Base-by-base conservation (phyloP, 75 land plant species). In the Azolla pinnata region DNA sequence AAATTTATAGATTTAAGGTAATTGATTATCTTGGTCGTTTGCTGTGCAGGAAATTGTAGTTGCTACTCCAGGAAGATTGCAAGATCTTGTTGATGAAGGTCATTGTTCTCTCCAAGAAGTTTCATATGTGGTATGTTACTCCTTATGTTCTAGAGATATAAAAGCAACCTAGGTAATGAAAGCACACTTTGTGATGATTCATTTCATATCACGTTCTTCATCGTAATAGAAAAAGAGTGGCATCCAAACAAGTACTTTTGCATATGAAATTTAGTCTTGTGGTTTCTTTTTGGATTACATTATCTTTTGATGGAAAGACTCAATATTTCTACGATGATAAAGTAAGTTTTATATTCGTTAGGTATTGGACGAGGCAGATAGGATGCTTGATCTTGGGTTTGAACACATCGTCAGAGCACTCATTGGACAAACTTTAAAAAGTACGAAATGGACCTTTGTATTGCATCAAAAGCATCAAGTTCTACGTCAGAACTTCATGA, bases 291-390 rank as follows among this genome's bases (percentile, higher is more conserved):
- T n/a, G n/a, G n/a, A n/a, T n/a, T n/a, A n/a, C n/a, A n/a, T n/a
- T n/a, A n/a, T n/a, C n/a, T n/a, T n/a, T n/a, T n/a, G n/a, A n/a
- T n/a, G n/a, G n/a, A n/a, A n/a, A n/a, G n/a, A n/a, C n/a, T n/a
- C n/a, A n/a, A n/a, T n/a, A n/a, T n/a, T n/a, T n/a, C n/a, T n/a
- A n/a, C n/a, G n/a, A n/a, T n/a, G n/a, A n/a, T n/a, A n/a, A n/a
- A n/a, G n/a, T n/a, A n/a, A n/a, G n/a, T n/a, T n/a, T n/a, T n/a
- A n/a, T n/a, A n/a, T n/a, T n/a, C n/a, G 5, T 31, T 44, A 90
- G 97, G 88, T 90, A 51, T 69, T 92, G 12, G 97, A 92, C 81
- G 97, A 92, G 71, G 97, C 97, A 54, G 97, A 92, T 73, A 69
- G 97, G 24, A 92, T 92, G 97, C 80, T 92, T 57, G 97, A 92